A percentile compares a stretch with the other conserved stretches of the same genome.
phyloP scores from a whole-genome alignment of 225 moss, liverwort and hornwort genomes.

The Takakia lepidozioides region DNA sequence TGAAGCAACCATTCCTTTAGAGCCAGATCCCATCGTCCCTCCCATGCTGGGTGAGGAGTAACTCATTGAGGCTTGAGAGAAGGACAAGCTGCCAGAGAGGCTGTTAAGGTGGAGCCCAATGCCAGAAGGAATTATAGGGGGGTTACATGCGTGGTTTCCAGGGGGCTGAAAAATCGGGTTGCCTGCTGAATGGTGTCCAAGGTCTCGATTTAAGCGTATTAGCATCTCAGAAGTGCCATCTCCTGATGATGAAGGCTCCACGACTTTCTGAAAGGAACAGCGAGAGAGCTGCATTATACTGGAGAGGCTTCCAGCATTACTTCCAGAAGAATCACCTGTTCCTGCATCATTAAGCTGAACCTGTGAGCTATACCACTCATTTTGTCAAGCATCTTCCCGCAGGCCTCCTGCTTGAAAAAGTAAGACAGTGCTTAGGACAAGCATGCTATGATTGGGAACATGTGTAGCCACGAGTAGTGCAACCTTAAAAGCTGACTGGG shows the following conservation, averaged over 20 bases:
- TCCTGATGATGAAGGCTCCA: conserved; percentile 19
- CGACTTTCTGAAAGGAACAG: conserved; percentile 25
- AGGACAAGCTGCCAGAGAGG: conserved; percentile 52
- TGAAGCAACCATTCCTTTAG: conserved; percentile 64
- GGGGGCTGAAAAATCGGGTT: conserved; percentile 17
- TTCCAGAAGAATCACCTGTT: conserved; percentile 24
- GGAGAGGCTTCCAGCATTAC: conserved; percentile 25
- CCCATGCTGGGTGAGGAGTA: conserved; percentile 30
- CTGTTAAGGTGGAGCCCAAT: conserved; percentile 88
- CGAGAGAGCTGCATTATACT: conserved; percentile 39
- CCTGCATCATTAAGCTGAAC: conserved; percentile 6
- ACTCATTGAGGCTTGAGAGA: conserved; percentile 51
- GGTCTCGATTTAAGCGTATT: conserved; percentile 24
- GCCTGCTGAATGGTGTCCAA: conserved; percentile 11
- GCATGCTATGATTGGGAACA: no score
- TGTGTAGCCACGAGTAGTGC: no score
- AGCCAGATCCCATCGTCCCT: no score
- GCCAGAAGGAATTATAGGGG: conserved; percentile 42
- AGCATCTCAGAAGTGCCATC: conserved; percentile 9
- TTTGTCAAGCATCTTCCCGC: no score
- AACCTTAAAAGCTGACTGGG: no score
- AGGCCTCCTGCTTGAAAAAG: no score
- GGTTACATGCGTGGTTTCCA: conserved; percentile 22
- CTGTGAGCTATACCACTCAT: no score
- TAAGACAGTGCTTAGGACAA: no score